Evolutionary conservation across 768 basidiomycete species (phyloP).

Genomic region (Rhizopogon salebrosus): DNA sequence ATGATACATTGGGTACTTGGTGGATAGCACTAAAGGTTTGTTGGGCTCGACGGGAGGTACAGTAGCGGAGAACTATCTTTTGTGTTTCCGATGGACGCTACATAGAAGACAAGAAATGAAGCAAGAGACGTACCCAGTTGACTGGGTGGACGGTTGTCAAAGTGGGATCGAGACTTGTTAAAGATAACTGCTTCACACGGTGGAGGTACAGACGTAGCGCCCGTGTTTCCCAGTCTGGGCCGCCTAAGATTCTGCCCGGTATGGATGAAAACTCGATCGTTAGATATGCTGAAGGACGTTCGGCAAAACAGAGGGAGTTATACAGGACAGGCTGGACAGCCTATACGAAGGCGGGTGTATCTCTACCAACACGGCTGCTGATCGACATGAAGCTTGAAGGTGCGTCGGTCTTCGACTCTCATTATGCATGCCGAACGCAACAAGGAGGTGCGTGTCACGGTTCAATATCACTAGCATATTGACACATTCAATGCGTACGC

Average conservation of each 20-base stretch:
- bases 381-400: constrained; percentile 27
- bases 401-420: constrained; percentile 29
- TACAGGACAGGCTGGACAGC: constrained; percentile 15
- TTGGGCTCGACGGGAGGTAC: not conserved
- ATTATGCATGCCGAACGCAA: constrained; percentile 11
- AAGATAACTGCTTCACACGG: no score
- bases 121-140: not conserved
- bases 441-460: constrained; percentile 12
- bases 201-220: no score
- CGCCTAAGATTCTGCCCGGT: no score
- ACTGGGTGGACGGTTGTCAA: no score
- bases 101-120: constrained; percentile 4
- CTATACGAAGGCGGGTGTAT: constrained; percentile 1
- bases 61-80: not conserved
- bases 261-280: no score
- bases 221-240: no score
- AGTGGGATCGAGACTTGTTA: no score
- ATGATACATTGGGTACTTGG: constrained; percentile 10
- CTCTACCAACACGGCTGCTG: constrained; percentile 9
- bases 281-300: no score
- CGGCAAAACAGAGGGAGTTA: constrained; percentile 15
- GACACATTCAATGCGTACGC: no score
- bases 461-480: constrained; percentile 12
- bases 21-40: not conserved
- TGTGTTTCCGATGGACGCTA: not conserved